A percentile compares a stretch with the other conserved stretches of the same genome.
Evolutionary conservation across 352 stramenopile species (phyloP).

Genomic region (Phytophthora macrochlamydospora): DNA sequence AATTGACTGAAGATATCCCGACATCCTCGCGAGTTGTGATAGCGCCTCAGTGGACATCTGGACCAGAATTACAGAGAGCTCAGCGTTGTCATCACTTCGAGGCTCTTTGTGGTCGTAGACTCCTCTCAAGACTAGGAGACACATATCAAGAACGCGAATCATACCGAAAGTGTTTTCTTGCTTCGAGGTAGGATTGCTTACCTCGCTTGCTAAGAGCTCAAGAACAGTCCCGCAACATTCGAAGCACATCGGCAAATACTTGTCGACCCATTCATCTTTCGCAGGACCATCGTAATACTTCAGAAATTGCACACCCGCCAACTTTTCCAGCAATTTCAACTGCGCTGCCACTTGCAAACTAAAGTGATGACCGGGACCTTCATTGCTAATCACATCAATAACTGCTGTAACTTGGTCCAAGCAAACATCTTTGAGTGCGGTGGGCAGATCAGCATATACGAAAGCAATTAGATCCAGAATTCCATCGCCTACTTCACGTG

Average conservation of each 20-base stretch:
- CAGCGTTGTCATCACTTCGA: conserved; percentile 29
- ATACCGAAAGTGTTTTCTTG: conserved; percentile 36
- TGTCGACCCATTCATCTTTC: conserved; percentile 66
- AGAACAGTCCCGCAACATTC: conserved; percentile 73
- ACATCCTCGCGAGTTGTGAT: conserved; percentile 42
- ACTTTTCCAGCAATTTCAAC: conserved; percentile 49
- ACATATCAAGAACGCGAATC: conserved; percentile 64
- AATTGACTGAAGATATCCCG: not conserved
- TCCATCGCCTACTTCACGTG: conserved; percentile 34
- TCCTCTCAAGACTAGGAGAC: conserved; percentile 54
- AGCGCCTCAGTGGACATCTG: conserved; percentile 61
- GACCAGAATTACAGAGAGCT: conserved; percentile 56
- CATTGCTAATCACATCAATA: conserved; percentile 56
- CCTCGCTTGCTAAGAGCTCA: conserved; percentile 42
- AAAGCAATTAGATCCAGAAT: conserved; percentile 53
- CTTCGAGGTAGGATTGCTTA: conserved; percentile 9
- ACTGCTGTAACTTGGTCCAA: conserved; percentile 45
- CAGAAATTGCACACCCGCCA: conserved; percentile 48
- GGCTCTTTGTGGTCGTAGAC: conserved; percentile 63
- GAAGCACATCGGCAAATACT: conserved; percentile 66
- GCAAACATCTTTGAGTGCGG: conserved; percentile 47
- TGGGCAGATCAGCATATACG: conserved; percentile 46
- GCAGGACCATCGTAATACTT: conserved; percentile 39
- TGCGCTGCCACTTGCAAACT: conserved; percentile 43
- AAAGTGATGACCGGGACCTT: conserved; percentile 58